phyloP scores from a whole-genome alignment of 2,329 filamentous ascomycete species.

The Aspergillaceae sp. region DNA sequence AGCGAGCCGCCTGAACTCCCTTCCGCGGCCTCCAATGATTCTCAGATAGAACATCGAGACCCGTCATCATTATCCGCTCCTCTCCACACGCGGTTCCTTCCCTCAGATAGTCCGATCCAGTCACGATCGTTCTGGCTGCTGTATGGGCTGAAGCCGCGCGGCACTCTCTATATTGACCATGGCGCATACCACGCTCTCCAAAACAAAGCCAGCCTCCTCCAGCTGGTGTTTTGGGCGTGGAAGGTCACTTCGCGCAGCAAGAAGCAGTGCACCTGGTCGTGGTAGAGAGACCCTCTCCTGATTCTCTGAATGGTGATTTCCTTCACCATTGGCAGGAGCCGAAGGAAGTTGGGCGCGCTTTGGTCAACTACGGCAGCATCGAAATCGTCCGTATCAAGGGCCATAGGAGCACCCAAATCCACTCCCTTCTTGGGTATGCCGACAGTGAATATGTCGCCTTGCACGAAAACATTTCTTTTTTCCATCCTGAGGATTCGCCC shows the following conservation, averaged over 20 bases:
- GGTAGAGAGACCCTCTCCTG: constrained; percentile 51
- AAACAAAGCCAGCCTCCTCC: constrained; percentile 78
- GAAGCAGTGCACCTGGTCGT: constrained; percentile 84
- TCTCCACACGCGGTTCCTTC: constrained; percentile 86
- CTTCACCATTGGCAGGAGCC: constrained; percentile 35
- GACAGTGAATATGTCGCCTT: constrained; percentile 91
- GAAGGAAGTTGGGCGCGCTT: constrained; percentile 72
- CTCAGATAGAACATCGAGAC: constrained; percentile 19
- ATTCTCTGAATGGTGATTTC: constrained; percentile 34
- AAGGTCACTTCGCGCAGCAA: constrained; percentile 81
- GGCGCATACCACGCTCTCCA: constrained; percentile 74
- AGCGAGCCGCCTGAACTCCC: constrained; percentile 18
- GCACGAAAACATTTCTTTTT: constrained; percentile 78
- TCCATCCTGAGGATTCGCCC: constrained; percentile 27
- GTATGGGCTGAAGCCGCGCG: constrained; percentile 82
- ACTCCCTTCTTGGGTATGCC: constrained; percentile 73
- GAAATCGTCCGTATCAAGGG: constrained; percentile 84
- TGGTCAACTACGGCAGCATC: constrained; percentile 84
- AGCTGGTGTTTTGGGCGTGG: constrained; percentile 81
- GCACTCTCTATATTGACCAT: constrained; percentile 85
- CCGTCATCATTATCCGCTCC: constrained; percentile 48
- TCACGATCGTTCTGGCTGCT: constrained; percentile 97
- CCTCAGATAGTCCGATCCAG: constrained; percentile 72
- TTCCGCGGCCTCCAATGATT: constrained; percentile 8
- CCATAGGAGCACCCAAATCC: constrained; percentile 71